Percentiles rank a stretch among this genome's conserved stretches.
Conservation (phyloP, 768 basidiomycete species). For the Aureoboletus auriporus region DNA sequence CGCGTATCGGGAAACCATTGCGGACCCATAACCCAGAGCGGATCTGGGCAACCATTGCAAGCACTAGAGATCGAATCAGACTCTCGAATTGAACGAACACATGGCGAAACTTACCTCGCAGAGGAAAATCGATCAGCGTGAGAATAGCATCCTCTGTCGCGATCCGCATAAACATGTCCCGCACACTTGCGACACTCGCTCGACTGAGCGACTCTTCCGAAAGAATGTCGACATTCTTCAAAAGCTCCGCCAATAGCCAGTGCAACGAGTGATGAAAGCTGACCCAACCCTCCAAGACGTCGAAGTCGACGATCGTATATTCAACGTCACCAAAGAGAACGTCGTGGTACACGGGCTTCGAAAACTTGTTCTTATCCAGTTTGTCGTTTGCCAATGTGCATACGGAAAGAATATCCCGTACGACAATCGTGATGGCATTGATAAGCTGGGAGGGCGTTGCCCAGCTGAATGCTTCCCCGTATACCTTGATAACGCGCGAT, state of each 20-base stretch:
- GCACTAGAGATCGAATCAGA: slow-evolving; percentile 42
- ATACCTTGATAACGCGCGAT: slow-evolving; percentile 82
- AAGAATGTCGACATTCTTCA: slow-evolving; percentile 76
- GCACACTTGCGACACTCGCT: slow-evolving; percentile 50
- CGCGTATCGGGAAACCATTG: slow-evolving; percentile 93
- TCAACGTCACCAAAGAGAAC: slow-evolving; percentile 58
- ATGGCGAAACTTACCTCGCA: slow-evolving; percentile 60
- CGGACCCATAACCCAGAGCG: slow-evolving; percentile 96
- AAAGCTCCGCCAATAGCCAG: slow-evolving; percentile 85
- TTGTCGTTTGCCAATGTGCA: slow-evolving; percentile 65
- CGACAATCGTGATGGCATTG: slow-evolving; percentile 61
- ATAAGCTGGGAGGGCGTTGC: slow-evolving; percentile 57
- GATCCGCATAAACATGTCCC: slow-evolving; percentile 57
- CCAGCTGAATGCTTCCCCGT: slow-evolving; percentile 77
- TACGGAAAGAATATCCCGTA: slow-evolving; percentile 68
- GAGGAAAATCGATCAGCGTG: slow-evolving; percentile 80
- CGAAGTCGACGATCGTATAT: slow-evolving; percentile 70
- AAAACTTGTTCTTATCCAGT: slow-evolving; percentile 64
- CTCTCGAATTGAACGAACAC: neutral
- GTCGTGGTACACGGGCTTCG: slow-evolving; percentile 57
- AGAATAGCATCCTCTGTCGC: slow-evolving; percentile 67
- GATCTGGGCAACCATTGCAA: slow-evolving; percentile 92
- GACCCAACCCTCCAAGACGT: slow-evolving; percentile 76
- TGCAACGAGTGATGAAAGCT: slow-evolving; percentile 92
- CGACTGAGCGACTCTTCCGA: slow-evolving; percentile 49